Percentiles rank a stretch among this genome's conserved stretches.
These are phyloP conservation scores for Hyaloscypha finlandica DNA, from an alignment of 495 filamentous ascomycete genomes.

Conservation along the genomic window DNA sequence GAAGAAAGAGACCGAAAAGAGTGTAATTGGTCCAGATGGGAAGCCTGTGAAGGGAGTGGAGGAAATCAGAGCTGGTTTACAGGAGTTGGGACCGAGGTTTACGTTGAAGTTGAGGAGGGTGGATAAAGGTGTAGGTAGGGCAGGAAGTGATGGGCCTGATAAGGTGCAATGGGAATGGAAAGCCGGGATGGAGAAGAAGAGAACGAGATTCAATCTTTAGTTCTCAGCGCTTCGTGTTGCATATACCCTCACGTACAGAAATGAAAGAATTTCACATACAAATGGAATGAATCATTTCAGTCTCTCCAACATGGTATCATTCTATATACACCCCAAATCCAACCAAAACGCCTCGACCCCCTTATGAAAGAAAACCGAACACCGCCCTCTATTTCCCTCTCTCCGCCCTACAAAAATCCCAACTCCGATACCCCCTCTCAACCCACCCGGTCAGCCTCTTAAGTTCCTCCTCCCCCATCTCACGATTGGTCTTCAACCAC, in stretches of 20 bases:
- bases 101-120: constrained; percentile 88
- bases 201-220: constrained; percentile 90
- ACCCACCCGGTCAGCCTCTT: constrained; percentile 32
- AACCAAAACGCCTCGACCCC: neutral
- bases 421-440: constrained; percentile 28
- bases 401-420: constrained; percentile 23
- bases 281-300: neutral
- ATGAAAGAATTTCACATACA: neutral
- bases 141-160: constrained; percentile 70
- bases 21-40: constrained; percentile 81
- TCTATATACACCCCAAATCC: neutral
- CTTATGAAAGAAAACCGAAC: neutral
- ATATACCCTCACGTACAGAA: neutral
- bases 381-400: neutral
- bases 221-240: neutral
- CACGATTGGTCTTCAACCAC: constrained; percentile 35
- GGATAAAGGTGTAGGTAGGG: constrained; percentile 83
- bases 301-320: neutral
- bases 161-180: constrained; percentile 90
- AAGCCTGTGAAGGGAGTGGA: constrained; percentile 81
- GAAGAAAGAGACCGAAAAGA: constrained; percentile 81
- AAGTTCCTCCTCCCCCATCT: constrained; percentile 29
- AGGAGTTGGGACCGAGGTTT: constrained; percentile 83
- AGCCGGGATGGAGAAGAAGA: constrained; percentile 85
- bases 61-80: constrained; percentile 78